Evolutionary conservation across 345 rosid species (phyloP), one percentile per base, ranked within the genome.

Genomic region (Boechera stricta): DNA sequence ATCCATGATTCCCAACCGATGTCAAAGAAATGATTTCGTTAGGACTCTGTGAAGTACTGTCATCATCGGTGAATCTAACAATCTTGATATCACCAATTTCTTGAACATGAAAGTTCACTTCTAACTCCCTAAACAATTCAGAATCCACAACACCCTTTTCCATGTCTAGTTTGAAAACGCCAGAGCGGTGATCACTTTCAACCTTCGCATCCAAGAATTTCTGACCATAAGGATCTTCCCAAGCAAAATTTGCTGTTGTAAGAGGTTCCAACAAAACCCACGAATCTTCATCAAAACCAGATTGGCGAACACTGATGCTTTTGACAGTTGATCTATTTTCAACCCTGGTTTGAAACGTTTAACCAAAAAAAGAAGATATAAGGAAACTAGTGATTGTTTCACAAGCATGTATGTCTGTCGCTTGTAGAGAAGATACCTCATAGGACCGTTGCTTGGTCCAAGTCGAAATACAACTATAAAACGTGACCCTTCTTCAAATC

Each of bases 401-500:
- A 58, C 59, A 67, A 72, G 47, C 55, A 61, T 39, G 44, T 31
- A 51, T 54, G 33, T 47, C 52, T 35, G 29, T 12, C 15, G 15
- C 41, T 67, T 55, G 64, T 62, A 66, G 44, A 61, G 71, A 61
- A 51, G 42, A 51, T 82, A 91, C 99, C 99, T 95, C 84, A 95
- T 80, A 69, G 96, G 99, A 83, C 97, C 98, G 72, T 80, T 82
- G 49, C 81, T 79, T 76, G 94, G 87, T 62, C 98, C 99, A 65
- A 83, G 85, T 60, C 98, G 97, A 64, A 95, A 95, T 44, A 95
- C 96, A 74, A 92, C 91, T 55, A 89, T 79, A 80, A 95, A 92
- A 44, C 99, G 96, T 11, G 99, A 95, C 73, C 99, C 99, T 86
- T 95, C 99, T 85, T 95, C 99, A 82, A 83, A 92, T 61, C 98